A percentile compares a stretch with the other conserved stretches of the same genome.
Conservation (phyloP, 106 monocot genomes). For the Allium fistulosum region DNA sequence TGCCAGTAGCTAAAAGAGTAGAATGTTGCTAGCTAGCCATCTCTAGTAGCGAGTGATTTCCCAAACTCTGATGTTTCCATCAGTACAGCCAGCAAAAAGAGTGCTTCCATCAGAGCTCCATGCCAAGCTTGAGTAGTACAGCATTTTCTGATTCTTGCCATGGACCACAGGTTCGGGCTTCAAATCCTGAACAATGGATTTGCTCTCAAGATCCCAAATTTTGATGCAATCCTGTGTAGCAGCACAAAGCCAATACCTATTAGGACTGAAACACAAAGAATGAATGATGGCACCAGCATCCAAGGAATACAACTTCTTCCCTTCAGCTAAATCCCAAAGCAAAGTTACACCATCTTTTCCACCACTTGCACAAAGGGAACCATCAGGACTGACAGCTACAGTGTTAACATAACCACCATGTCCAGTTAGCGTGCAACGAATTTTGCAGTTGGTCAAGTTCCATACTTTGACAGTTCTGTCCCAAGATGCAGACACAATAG, state of each 20-base stretch:
- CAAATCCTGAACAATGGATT: slow-evolving; percentile 26
- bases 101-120: slow-evolving; percentile 19
- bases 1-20: background rate
- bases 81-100: slow-evolving; percentile 8
- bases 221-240: slow-evolving; percentile 24
- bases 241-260: slow-evolving; percentile 26
- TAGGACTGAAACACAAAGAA: slow-evolving; percentile 25
- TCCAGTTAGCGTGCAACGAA: slow-evolving; percentile 14
- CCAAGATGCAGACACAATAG: slow-evolving; percentile 21
- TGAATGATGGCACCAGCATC: slow-evolving; percentile 27
- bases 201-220: slow-evolving; percentile 35
- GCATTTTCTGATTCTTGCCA: slow-evolving; percentile 2
- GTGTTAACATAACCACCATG: slow-evolving; percentile 24
- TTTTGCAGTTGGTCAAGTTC: slow-evolving; percentile 30
- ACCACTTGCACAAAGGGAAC: slow-evolving; percentile 26
- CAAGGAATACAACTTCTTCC: slow-evolving; percentile 27
- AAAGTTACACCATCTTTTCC: slow-evolving; percentile 27
- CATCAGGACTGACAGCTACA: slow-evolving; percentile 20
- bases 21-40: too few species aligned
- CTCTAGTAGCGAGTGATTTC: slow-evolving; percentile 4
- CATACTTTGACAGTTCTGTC: slow-evolving; percentile 25
- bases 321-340: slow-evolving; percentile 25
- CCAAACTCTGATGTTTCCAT: slow-evolving; percentile 11
- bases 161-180: slow-evolving; percentile 4
- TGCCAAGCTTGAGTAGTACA: slow-evolving; percentile 11